These are phyloP conservation scores for Cylindrotheca closterium DNA, from an alignment of 108 stramenopile genomes.

Conservation along the genomic window DNA sequence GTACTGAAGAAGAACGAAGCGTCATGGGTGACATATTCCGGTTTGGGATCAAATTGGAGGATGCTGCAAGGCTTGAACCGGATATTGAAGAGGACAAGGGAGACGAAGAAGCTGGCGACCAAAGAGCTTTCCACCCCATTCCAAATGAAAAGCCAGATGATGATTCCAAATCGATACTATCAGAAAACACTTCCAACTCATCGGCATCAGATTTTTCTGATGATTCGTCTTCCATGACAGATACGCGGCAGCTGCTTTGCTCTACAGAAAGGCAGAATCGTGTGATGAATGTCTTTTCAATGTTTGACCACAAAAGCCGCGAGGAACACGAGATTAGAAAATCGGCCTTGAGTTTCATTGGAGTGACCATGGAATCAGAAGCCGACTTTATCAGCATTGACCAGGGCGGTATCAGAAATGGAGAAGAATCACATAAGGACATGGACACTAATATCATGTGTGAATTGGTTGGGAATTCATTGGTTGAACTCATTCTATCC, in stretches of 20 bases:
- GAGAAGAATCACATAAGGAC: neutral
- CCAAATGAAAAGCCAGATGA: too few species aligned
- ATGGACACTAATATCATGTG: neutral
- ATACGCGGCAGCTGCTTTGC: neutral
- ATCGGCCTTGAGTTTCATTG: slow-evolving; percentile 19
- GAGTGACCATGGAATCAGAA: slow-evolving; percentile 4
- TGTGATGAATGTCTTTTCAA: neutral
- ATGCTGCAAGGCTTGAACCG: slow-evolving; percentile 22
- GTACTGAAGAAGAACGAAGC: slow-evolving; percentile 28
- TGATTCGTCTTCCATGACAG: neutral
- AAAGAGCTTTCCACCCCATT: neutral
- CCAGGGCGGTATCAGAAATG: neutral
- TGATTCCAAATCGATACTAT: neutral
- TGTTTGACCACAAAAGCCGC: slow-evolving; percentile 14
- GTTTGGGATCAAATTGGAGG: slow-evolving; percentile 39
- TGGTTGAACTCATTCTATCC: slow-evolving; percentile 10
- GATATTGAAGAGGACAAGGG: neutral
- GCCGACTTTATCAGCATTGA: slow-evolving; percentile 21
- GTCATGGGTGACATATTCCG: slow-evolving; percentile 35
- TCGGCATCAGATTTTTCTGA: neutral
- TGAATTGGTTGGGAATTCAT: slow-evolving; percentile 8
- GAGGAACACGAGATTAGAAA: slow-evolving; percentile 29
- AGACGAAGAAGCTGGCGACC: too few species aligned
- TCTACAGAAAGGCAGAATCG: neutral
- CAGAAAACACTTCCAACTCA: too few species aligned